These are phyloP conservation scores for Ogataea allantospora DNA, from an alignment of 805 yeast species.

Conservation along the genomic window DNA sequence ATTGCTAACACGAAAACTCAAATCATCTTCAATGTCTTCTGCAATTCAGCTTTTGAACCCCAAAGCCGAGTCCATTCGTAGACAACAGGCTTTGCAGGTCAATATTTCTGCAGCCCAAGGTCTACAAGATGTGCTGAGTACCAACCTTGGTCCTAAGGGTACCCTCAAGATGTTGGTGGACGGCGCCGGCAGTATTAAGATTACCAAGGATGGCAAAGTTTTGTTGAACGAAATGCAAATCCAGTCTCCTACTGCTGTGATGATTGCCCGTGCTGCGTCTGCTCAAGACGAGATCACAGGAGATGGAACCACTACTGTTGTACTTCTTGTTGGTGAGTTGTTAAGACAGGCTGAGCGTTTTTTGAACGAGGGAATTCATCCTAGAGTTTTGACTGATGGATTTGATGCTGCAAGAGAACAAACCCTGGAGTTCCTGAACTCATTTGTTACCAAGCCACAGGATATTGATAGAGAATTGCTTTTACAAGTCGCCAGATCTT, in stretches of 20 bases:
- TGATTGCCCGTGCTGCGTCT: slow-evolving; percentile 95
- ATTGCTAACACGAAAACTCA: slow-evolving; percentile 17
- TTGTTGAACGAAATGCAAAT: slow-evolving; percentile 94
- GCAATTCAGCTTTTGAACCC: slow-evolving; percentile 90
- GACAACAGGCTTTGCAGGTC: slow-evolving; percentile 93
- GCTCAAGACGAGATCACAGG: slow-evolving; percentile 99
- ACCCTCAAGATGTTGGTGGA: slow-evolving; percentile 95
- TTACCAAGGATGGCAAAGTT: slow-evolving; percentile 97
- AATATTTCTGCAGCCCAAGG: slow-evolving; percentile 97
- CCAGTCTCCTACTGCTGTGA: slow-evolving; percentile 83
- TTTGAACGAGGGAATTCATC: slow-evolving; percentile 92
- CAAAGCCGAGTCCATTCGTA: slow-evolving; percentile 94
- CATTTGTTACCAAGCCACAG: slow-evolving; percentile 52
- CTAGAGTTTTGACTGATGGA: slow-evolving; percentile 91
- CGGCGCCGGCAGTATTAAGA: slow-evolving; percentile 92
- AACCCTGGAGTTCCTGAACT: slow-evolving; percentile 65
- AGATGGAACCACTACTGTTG: slow-evolving; percentile 97
- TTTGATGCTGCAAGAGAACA: slow-evolving; percentile 86
- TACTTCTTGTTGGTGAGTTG: slow-evolving; percentile 89
- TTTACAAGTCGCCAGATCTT: slow-evolving; percentile 87
- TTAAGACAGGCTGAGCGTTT: slow-evolving; percentile 92
- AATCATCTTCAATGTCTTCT: slow-evolving; percentile 41
- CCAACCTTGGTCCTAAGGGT: slow-evolving; percentile 96
- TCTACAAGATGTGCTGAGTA: slow-evolving; percentile 83
- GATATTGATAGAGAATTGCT: slow-evolving; percentile 81